These are phyloP conservation scores for Sordaria brevicollis DNA, from an alignment of 495 filamentous ascomycete species.

Conservation along the genomic window DNA sequence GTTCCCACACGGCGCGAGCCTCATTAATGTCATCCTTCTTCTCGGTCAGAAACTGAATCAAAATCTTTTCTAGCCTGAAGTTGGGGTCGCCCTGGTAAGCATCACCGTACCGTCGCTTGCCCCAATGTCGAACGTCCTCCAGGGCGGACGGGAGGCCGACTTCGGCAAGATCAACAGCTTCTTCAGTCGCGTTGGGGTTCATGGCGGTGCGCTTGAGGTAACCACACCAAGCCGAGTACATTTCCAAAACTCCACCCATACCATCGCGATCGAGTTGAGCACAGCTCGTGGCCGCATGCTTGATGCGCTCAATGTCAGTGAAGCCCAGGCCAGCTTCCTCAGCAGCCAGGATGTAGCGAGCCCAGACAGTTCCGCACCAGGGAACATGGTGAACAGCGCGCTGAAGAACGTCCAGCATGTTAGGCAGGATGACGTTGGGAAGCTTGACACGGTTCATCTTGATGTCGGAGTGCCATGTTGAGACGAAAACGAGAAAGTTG, in stretches of 20 bases:
- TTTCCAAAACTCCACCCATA: constrained; percentile 76
- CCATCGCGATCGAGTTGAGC: constrained; percentile 60
- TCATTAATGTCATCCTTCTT: constrained; percentile 51
- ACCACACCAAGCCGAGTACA: constrained; percentile 87
- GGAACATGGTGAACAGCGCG: constrained; percentile 80
- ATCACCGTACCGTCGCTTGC: constrained; percentile 63
- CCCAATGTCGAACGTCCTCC: constrained; percentile 69
- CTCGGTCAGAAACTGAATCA: constrained; percentile 82
- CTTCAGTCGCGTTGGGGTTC: constrained; percentile 63
- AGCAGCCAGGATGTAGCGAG: constrained; percentile 70
- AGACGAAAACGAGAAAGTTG: constrained; percentile 67
- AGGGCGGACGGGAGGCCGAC: constrained; percentile 77
- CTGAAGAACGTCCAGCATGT: constrained; percentile 41
- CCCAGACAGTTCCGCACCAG: constrained; percentile 86
- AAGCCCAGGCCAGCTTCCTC: constrained; percentile 67
- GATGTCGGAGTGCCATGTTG: constrained; percentile 25
- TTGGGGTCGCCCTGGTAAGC: constrained; percentile 71
- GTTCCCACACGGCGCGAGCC: constrained; percentile 64
- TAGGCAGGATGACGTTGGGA: constrained; percentile 26
- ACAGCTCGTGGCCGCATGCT: constrained; percentile 81
- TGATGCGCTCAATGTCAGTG: constrained; percentile 74
- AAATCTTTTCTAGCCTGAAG: constrained; percentile 80
- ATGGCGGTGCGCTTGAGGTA: constrained; percentile 79
- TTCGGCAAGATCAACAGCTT: constrained; percentile 84
- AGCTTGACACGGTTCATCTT: constrained; percentile 23